Conservation (phyloP, 805 yeast species). For the Maudiozyma serrabonitensis region DNA sequence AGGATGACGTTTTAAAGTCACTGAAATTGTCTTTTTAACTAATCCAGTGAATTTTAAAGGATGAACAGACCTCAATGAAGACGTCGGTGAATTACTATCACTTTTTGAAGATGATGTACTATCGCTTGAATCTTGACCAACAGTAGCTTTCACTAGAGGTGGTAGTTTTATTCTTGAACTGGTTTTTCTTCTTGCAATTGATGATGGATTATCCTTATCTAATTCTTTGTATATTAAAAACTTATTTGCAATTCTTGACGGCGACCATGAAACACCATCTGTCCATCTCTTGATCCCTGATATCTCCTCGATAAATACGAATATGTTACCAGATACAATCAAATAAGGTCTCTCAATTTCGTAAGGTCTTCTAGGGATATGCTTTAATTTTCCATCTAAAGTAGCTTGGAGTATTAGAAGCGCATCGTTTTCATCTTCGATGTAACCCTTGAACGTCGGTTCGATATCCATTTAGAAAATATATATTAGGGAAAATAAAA, state of each 20-base stretch:
- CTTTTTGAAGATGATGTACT: neutral
- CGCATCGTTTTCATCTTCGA: constrained; percentile 78
- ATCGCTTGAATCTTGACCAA: constrained; percentile 5
- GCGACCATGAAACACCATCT: constrained; percentile 92
- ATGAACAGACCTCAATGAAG: constrained; percentile 6
- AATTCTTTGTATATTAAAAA: constrained; percentile 73
- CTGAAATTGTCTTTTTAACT: constrained; percentile 71
- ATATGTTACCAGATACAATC: constrained; percentile 69
- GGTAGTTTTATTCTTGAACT: constrained; percentile 8
- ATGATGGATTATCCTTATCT: constrained; percentile 7
- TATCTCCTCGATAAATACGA: constrained; percentile 73
- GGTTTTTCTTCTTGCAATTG: constrained; percentile 6
- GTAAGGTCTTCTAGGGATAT: constrained; percentile 71
- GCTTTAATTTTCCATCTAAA: constrained; percentile 45
- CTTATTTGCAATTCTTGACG: constrained; percentile 78
- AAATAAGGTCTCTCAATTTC: constrained; percentile 61
- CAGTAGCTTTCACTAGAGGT: constrained; percentile 8
- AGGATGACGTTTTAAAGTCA: constrained; percentile 41
- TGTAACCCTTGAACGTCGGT: constrained; percentile 68
- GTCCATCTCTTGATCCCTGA: constrained; percentile 92
- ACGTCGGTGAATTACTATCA: neutral
- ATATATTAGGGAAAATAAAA: neutral
- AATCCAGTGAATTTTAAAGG: constrained; percentile 41
- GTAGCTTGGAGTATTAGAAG: constrained; percentile 73
- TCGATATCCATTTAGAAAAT: constrained; percentile 20